Conservation (phyloP, 2,329 filamentous ascomycete species). For the Cladosporium sp. region DNA sequence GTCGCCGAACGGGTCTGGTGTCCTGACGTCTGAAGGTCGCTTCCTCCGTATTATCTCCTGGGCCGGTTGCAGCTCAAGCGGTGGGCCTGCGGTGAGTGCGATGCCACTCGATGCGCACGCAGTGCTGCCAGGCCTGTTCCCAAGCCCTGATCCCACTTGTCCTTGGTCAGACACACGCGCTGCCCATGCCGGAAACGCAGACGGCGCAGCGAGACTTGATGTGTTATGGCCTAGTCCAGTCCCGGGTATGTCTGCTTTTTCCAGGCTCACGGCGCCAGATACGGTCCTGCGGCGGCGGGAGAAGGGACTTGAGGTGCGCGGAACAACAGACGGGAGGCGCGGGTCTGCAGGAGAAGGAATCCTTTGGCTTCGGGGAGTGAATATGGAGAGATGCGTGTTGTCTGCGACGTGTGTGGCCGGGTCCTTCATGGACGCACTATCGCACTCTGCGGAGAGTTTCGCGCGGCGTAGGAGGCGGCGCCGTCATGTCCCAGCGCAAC, state of each 20-base stretch:
- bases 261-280: neutral
- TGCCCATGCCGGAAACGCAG: slow-evolving; percentile 1
- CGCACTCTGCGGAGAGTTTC: neutral
- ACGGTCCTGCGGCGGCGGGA: neutral
- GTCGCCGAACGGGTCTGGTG: neutral
- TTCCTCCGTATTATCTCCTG: neutral
- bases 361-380: neutral
- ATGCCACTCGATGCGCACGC: neutral
- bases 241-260: neutral
- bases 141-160: neutral
- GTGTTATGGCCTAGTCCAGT: neutral
- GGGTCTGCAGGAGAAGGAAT: neutral
- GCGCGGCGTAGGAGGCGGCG: neutral
- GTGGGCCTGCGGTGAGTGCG: neutral
- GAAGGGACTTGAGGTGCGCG: slow-evolving; percentile 1
- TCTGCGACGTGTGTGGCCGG: neutral
- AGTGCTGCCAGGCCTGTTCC: neutral
- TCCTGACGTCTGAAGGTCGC: slow-evolving; percentile 1
- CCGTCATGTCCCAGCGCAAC: neutral
- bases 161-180: neutral
- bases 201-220: neutral
- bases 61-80: neutral
- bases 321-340: neutral
- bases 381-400: neutral
- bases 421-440: slow-evolving; percentile 1